A percentile compares a stretch with the other conserved stretches of the same genome.
phyloP scores from a whole-genome alignment of 164 flowering plant species.

The Hamamelis virginiana region DNA sequence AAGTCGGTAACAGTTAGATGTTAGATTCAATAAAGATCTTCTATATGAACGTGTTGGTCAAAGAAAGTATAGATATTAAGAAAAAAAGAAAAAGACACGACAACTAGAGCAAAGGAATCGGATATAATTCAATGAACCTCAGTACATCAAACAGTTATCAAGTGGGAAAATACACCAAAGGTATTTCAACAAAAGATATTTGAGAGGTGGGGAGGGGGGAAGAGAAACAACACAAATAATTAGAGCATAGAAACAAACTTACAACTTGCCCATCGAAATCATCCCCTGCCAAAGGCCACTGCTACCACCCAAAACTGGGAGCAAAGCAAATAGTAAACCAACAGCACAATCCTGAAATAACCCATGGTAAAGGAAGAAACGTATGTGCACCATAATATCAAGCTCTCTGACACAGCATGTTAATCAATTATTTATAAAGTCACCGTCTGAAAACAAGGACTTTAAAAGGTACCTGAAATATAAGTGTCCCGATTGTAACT shows the following conservation, averaged over 20 bases:
- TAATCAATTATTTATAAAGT: not conserved
- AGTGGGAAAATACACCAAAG: not conserved
- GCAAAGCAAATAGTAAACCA: slow-evolving; percentile 92
- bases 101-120: not conserved
- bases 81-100: not conserved
- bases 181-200: not conserved
- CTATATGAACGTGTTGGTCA: not conserved
- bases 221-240: not conserved
- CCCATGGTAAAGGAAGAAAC: not conserved
- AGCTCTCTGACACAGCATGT: not conserved
- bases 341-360: slow-evolving; percentile 94
- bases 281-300: slow-evolving; percentile 80
- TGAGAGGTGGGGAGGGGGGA: not conserved
- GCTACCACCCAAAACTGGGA: slow-evolving; percentile 95
- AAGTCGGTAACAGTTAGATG: slow-evolving; percentile 9
- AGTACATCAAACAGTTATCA: not conserved
- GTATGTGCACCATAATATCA: slow-evolving; percentile 7
- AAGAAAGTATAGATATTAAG: not conserved
- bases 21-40: not conserved
- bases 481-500: slow-evolving; percentile 92
- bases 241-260: slow-evolving; percentile 28
- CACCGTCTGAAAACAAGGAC: slow-evolving; percentile 1
- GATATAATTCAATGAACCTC: not conserved
- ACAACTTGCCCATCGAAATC: slow-evolving; percentile 84
- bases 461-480: slow-evolving; percentile 69